Evolutionary conservation across 1,139 yeast genomes (phyloP).

Genomic region (Sugiyamaella japonica): DNA sequence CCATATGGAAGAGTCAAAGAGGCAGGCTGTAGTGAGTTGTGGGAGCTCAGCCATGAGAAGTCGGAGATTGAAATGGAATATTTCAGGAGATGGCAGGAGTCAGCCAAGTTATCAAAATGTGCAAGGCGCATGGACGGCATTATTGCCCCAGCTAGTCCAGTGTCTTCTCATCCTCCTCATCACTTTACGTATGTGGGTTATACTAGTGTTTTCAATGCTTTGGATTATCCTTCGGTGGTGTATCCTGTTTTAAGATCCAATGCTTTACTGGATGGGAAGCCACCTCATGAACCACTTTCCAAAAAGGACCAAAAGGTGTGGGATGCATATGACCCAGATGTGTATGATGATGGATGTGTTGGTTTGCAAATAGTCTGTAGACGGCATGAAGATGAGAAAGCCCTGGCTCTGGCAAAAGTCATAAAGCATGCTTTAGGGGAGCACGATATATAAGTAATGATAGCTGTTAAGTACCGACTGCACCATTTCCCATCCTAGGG

Average conservation of each 20-base stretch:
- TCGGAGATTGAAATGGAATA: conserved; percentile 27
- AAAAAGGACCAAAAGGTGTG: conserved; percentile 36
- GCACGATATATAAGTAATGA: neutral
- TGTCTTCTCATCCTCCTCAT: conserved; percentile 33
- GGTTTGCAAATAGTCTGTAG: conserved; percentile 52
- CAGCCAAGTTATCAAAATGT: conserved; percentile 26
- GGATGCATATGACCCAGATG: conserved; percentile 47
- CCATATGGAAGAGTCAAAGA: conserved; percentile 23
- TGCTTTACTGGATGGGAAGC: conserved; percentile 38
- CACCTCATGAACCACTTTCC: conserved; percentile 34
- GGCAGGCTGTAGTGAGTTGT: conserved; percentile 24
- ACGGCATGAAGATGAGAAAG: conserved; percentile 55
- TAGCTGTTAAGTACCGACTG: neutral
- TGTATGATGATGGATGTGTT: conserved; percentile 53
- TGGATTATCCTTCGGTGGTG: conserved; percentile 50
- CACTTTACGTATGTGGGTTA: conserved; percentile 34
- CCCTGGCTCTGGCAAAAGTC: conserved; percentile 43
- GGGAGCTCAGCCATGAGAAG: conserved; percentile 22
- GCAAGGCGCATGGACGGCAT: conserved; percentile 40
- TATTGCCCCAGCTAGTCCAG: conserved; percentile 39
- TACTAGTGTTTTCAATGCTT: conserved; percentile 49
- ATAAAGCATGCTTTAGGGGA: conserved; percentile 16
- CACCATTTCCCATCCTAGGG: neutral
- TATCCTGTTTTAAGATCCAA: conserved; percentile 51
- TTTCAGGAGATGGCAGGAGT: conserved; percentile 34